Base-by-base conservation (phyloP, 2,329 filamentous ascomycete genomes). In the Arthroderma sp. region DNA sequence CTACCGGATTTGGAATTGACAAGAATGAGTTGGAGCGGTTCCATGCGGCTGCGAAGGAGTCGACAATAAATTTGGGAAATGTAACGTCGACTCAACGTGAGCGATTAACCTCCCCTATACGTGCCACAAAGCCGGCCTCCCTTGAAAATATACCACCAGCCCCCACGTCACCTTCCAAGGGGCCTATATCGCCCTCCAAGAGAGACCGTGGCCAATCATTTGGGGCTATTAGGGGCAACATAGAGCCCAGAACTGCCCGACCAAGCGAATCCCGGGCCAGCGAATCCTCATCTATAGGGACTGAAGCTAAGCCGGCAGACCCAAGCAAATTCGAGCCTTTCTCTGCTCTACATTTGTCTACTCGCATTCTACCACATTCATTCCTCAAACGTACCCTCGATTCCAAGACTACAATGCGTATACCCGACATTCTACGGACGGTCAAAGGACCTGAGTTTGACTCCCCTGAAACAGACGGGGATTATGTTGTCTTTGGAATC, bases 401-500 rank as follows among this genome's bases (percentile, higher is more conserved):
- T 4, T 83, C 82, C 35, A 95, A 93, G 70, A 88, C 86, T 55
- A 77, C 86, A 1, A 86, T 90, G 63, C 80, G 80, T 1, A 79
- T 98, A 60, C 87, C 91, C 4, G 87, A 94, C 62, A 76, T 98
- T 3, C 76, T 97, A 9, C 85, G 84, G 64, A 80, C 81, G 11
- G 84, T 98, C 61, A 95, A 91, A 71, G 82, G 84, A 0, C 93
- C 93, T 0, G 80, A 87, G 33, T 98, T 88, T 68, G 81, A 87
- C 37, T 79, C 91, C 0, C 83, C 83, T 2, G 91, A 94, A 0
- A 83, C 90, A 55, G 89, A 96, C 66, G 83, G 87, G 56, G 91
- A 98, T 69, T 87, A 91, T 66, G 89, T 98, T 6, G 81, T 97
- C 1, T 85, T 97, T 65, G 93, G 83, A 7, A 85, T 96, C 58